These are phyloP conservation scores for Podospora pseudopauciseta DNA, from an alignment of 495 filamentous ascomycete genomes.

Conservation along the genomic window DNA sequence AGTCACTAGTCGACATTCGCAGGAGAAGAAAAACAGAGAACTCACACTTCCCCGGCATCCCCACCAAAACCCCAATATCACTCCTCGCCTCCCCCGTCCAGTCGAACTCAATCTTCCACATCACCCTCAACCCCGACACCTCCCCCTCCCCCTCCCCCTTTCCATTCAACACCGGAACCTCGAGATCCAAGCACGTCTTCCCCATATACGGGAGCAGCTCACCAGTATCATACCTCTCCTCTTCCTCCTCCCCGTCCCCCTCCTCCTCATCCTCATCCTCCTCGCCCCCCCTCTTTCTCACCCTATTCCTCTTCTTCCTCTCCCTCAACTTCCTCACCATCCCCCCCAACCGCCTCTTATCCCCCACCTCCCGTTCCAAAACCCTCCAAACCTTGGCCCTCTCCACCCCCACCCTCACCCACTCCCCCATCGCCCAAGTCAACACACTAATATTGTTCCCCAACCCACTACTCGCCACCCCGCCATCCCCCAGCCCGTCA, in stretches of 20 bases:
- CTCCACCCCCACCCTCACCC: constrained; percentile 44
- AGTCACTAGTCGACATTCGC: constrained; percentile 15
- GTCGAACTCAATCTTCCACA: constrained; percentile 58
- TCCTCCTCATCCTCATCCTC: constrained; percentile 18
- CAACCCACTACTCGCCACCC: constrained; percentile 27
- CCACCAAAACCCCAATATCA: constrained; percentile 42
- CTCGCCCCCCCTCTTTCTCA: constrained; percentile 15
- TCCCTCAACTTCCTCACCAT: constrained; percentile 30
- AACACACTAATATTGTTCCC: constrained; percentile 45
- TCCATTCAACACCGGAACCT: constrained; percentile 26
- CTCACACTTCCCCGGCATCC: constrained; percentile 52
- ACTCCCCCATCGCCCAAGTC: constrained; percentile 52
- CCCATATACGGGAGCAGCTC: constrained; percentile 43
- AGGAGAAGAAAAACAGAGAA: constrained; percentile 14
- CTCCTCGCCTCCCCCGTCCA: constrained; percentile 62
- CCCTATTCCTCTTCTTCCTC: constrained; percentile 20
- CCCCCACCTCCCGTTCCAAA: constrained; percentile 39
- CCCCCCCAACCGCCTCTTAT: constrained; percentile 23
- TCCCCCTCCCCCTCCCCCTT: constrained; percentile 19
- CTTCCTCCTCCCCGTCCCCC: constrained; percentile 10
- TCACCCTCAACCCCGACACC: constrained; percentile 38
- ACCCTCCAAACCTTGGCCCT: constrained; percentile 47
- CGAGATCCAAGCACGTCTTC: constrained; percentile 40
- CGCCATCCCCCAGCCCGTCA: constrained; percentile 6
- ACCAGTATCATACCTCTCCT: constrained; percentile 12